Evolutionary conservation across 2,329 filamentous ascomycete species (phyloP), one percentile per base, ranked within the genome.

Genomic region (Clathrospora elynae): DNA sequence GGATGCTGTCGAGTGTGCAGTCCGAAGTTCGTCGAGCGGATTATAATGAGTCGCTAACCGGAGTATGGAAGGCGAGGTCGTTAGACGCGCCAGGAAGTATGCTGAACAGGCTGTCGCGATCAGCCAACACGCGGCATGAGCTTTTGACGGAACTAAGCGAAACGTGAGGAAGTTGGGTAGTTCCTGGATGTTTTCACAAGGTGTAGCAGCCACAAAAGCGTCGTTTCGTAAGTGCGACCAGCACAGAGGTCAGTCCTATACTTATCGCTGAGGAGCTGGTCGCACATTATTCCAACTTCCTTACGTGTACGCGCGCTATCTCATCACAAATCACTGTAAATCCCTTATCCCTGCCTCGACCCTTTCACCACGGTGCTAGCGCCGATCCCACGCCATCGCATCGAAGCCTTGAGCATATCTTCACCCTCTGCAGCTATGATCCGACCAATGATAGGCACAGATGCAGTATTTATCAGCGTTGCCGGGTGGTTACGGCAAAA

Each of bases 341-440:
- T 12, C 17, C n/a, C n/a, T 22, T 26, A 26, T 20, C 11, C 20
- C 25, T 24, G 7, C 23, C 26, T 42, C 23, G 14, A 20, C 16
- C 16, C 26, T 13, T 32, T 22, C n/a, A 28, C 17, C n/a, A 16
- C 20, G 4, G 16, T 28, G 14, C 29, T 28, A 34, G 23, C 11
- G 35, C 9, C 14, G 13, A 24, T 34, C 23, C 10, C 22, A 41
- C 32, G 38, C 43, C 38, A 37, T 42, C 12, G n/a, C n/a, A n/a
- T n/a, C n/a, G n/a, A n/a, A n/a, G n/a, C n/a, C n/a, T n/a, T n/a
- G n/a, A n/a, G n/a, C n/a, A n/a, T n/a, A n/a, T n/a, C n/a, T n/a
- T n/a, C n/a, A n/a, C n/a, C n/a, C n/a, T n/a, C n/a, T n/a, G n/a
- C n/a, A n/a, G n/a, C n/a, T n/a, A n/a, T n/a, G n/a, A n/a, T n/a